A percentile compares a stretch with the other conserved stretches of the same genome.
Evolutionary conservation across 2,329 filamentous ascomycete species (phyloP).

Genomic region (Clarireedia homoeocarpa): DNA sequence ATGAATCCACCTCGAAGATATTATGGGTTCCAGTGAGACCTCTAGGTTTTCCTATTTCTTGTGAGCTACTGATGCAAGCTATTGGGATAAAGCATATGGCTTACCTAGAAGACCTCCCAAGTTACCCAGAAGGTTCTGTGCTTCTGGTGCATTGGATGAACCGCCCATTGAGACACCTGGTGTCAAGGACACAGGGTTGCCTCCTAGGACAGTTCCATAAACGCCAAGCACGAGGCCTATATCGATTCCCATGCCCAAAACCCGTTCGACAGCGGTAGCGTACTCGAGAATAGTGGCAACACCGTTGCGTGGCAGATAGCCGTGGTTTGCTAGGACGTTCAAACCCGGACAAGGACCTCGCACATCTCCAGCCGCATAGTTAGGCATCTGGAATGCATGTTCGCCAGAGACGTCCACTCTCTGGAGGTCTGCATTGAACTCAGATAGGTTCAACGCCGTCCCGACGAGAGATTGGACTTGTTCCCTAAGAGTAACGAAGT

Average conservation of each 20-base stretch:
- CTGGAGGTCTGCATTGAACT: too few relatives aligned
- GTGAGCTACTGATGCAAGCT: background rate
- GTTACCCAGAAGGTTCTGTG: constrained; percentile 17
- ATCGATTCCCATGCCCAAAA: constrained; percentile 1
- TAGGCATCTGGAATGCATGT: background rate
- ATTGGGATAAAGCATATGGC: background rate
- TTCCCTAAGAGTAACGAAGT: too few relatives aligned
- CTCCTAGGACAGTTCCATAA: background rate
- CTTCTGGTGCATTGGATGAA: background rate
- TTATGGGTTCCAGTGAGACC: constrained; percentile 43
- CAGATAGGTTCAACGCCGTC: too few relatives aligned
- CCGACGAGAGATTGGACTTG: too few relatives aligned
- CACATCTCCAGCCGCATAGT: background rate
- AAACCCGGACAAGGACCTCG: background rate
- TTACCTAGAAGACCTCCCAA: constrained; percentile 13
- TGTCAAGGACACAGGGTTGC: background rate
- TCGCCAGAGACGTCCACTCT: background rate
- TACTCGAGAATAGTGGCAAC: constrained; percentile 20
- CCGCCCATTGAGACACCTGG: background rate
- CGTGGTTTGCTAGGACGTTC: background rate
- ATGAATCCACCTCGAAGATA: constrained; percentile 44
- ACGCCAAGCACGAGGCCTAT: background rate
- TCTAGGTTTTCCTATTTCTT: constrained; percentile 30
- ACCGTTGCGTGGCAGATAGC: background rate
- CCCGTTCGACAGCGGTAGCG: constrained; percentile 21